Evolutionary conservation across 352 stramenopile species (phyloP), one percentile per base, ranked within the genome.

Genomic region (Pythium grandisporangium): DNA sequence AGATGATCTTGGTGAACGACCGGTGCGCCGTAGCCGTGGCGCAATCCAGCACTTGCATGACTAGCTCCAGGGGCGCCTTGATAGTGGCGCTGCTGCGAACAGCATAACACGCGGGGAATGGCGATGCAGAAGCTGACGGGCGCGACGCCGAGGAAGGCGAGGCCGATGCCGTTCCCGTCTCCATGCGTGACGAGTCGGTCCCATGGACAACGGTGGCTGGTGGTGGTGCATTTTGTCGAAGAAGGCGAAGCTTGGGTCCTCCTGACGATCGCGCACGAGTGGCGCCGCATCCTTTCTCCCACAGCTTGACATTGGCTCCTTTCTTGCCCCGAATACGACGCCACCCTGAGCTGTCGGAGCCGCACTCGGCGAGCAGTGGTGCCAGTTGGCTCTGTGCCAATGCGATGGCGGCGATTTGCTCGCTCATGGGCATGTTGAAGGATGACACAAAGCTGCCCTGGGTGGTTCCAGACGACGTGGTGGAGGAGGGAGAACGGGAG

Each of bases 1-100:
- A 87, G 21, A 89, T 82, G 46, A 81, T 78, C 49, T 78, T 74
- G 23, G 64, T 82, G 45, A 84, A 81, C 32, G 71, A 87, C 14
- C 75, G 66, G 45, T 87, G 68, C 17, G 63, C 60, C 22, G 69
- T 73, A 17, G 68, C 53, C 5, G 62, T 53, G 12, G 71, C 73
- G 22, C 70, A 61, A 39, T 86, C 77, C 26, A 91, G 51, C 20
- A 59, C 63, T 56, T 74, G 66, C 16, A 91, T 63, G 17, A 91
- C 63, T 12, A 46, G 60, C 24, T 75, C 55, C 1, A 86, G 29
- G 34, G 72, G 56, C 14, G 74, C 74, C 16, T 63, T 42, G 2
- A 91, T 66, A 6, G 59, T 74, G 26, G 66, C 68, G 20, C 52
- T 80, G 29, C 66, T 85, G 2, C 70, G 63, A 46, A 87, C 73